A percentile compares a stretch with the other conserved stretches of the same genome.
phyloP scores from a whole-genome alignment of 306 rosid genomes.

The Cucurbita maxima region DNA sequence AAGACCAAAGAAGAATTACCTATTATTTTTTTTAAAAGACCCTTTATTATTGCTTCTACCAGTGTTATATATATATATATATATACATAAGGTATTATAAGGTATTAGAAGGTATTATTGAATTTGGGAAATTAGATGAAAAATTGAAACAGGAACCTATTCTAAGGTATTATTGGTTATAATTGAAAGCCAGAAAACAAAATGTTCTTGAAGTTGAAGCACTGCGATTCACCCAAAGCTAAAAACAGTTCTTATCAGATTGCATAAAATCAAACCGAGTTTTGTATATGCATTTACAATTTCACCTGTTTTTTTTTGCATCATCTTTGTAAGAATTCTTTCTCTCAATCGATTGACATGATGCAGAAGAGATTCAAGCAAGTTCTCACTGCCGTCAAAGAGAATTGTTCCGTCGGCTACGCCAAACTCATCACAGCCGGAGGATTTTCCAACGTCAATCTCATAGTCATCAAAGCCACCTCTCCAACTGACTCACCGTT shows the following conservation, averaged over 20 bases:
- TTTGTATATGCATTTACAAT: not conserved
- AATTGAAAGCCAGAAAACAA: too few relatives aligned
- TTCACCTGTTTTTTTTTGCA: not conserved
- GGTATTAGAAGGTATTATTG: too few relatives aligned
- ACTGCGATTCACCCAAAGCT: not conserved
- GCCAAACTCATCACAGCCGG: constrained; percentile 51
- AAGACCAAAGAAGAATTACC: too few relatives aligned
- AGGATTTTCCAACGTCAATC: constrained; percentile 42
- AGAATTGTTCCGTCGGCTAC: constrained; percentile 33
- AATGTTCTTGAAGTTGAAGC: not conserved
- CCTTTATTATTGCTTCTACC: too few relatives aligned
- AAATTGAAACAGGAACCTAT: too few relatives aligned
- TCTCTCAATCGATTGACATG: not conserved
- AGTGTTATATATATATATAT: too few relatives aligned
- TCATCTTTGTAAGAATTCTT: too few relatives aligned
- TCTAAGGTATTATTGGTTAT: too few relatives aligned
- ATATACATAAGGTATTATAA: too few relatives aligned
- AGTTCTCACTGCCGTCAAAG: constrained; percentile 33
- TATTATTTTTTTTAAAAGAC: too few relatives aligned
- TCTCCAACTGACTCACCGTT: constrained; percentile 43
- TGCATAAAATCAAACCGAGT: not conserved
- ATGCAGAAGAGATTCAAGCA: constrained; percentile 43
- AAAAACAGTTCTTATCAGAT: not conserved
- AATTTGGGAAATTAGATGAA: too few relatives aligned
- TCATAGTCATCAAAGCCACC: constrained; percentile 50